Base-by-base conservation (phyloP, 305 asterid genomes). In the Fraxinus latifolia region DNA sequence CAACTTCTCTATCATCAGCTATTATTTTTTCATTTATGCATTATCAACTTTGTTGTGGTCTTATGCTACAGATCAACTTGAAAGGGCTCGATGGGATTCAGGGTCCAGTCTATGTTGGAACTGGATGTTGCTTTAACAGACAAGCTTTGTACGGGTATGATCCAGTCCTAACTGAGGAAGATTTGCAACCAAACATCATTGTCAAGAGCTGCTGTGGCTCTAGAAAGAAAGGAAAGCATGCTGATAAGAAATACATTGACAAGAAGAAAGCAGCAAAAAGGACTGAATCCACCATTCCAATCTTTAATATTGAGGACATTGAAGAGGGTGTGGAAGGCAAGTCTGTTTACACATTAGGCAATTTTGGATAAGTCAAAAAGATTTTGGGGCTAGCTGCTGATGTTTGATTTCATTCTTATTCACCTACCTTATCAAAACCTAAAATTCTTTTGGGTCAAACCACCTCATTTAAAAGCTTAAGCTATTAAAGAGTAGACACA, bases 81-180 rank as follows among this genome's bases (percentile, higher is more conserved):
- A 89, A 87, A 78, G 91, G 91, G 34, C 83, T 87, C 77, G 91
- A 89, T 55, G 91, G 91, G 53, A 86, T 89, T 82, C 90, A 87
- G 79, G 91, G 91, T 80, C 91, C 91, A 21, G 87, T 89, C 62
- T 89, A 89, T 58, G 90, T 89, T 71, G 91, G 91, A 70, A 89
- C 91, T 58, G 91, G 90, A 71, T 89, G 91, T 84, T 86, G 88
- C 82, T 89, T 89, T 73, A 89, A 87, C 77, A 78, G 90, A 84
- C 89, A 87, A 82, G 91, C 91, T 27, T 81, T 89, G 21, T 89
- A 89, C 32, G 91, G 91, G 68, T 89, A 87, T 29, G 88, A 83
- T 36, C 89, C 89, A 11, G 83, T 86, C 50, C 82, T 86, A 72
- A 83, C 89, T 1, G 89, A 83, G 80, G 89, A 81, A 76, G 89